Conservation (phyloP, 495 filamentous ascomycete species). For the Polyplosphaeria fusca region DNA sequence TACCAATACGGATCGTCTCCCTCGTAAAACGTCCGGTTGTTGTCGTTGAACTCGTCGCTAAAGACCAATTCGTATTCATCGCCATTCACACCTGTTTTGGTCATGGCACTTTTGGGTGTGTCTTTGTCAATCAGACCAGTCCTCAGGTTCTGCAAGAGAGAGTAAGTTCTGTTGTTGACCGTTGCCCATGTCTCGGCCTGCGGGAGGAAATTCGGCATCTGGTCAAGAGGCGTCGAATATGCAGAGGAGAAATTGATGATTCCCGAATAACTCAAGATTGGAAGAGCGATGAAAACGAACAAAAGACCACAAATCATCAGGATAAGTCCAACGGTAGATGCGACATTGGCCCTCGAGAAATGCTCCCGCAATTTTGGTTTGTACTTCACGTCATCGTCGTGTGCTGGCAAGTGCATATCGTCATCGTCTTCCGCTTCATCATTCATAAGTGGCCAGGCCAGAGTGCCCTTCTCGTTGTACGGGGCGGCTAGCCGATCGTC, state of each 20-base stretch:
- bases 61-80: constrained; percentile 67
- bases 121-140: constrained; percentile 66
- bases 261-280: constrained; percentile 43
- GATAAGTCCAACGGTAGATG: constrained; percentile 45
- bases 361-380: constrained; percentile 45
- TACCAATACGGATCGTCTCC: constrained; percentile 71
- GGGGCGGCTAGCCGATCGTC: constrained; percentile 46
- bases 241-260: constrained; percentile 31
- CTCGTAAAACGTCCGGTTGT: constrained; percentile 69
- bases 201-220: constrained; percentile 28
- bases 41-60: constrained; percentile 74
- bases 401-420: constrained; percentile 48
- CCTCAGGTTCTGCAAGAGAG: constrained; percentile 59
- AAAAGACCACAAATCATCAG: constrained; percentile 46
- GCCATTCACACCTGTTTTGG: constrained; percentile 57
- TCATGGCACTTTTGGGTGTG: constrained; percentile 59
- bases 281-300: constrained; percentile 48
- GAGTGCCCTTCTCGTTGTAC: constrained; percentile 33
- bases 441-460: constrained; percentile 43
- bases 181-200: constrained; percentile 39
- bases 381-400: constrained; percentile 46
- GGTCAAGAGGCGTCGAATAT: constrained; percentile 35
- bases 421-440: constrained; percentile 51
- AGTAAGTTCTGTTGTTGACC: constrained; percentile 36
- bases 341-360: constrained; percentile 41